A percentile compares a stretch with the other conserved stretches of the same genome.
These are phyloP conservation scores for Plectosphaerella cucumerina DNA, from an alignment of 2,329 filamentous ascomycete species.

Conservation along the genomic window DNA sequence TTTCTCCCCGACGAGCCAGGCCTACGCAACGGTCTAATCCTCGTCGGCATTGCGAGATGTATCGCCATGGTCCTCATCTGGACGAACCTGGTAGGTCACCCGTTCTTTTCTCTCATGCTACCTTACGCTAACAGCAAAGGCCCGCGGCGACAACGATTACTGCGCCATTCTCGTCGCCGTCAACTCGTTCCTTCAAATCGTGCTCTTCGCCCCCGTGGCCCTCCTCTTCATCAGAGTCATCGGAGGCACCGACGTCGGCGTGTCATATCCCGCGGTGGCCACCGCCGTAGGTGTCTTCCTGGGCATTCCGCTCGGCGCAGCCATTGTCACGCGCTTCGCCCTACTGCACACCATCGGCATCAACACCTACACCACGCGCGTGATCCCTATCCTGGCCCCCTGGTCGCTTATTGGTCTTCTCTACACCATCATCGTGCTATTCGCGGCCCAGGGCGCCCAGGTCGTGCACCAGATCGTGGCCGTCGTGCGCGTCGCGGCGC, in stretches of 20 bases:
- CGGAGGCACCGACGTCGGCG: conserved; percentile 35
- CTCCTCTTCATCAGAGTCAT: conserved; percentile 70
- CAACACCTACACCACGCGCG: conserved; percentile 57
- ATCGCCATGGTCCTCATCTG: conserved; percentile 82
- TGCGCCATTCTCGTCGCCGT: conserved; percentile 76
- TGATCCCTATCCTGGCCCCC: conserved; percentile 62
- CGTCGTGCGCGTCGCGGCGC: conserved; percentile 69
- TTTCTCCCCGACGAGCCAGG: conserved; percentile 48
- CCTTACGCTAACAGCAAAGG: conserved; percentile 22
- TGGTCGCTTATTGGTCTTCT: conserved; percentile 71
- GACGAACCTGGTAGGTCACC: conserved; percentile 49
- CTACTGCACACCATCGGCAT: conserved; percentile 49
- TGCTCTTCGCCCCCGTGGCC: conserved; percentile 66
- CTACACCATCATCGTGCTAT: conserved; percentile 75
- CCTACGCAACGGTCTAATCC: conserved; percentile 61
- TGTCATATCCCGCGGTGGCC: conserved; percentile 59
- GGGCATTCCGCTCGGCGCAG: conserved; percentile 70
- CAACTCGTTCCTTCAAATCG: conserved; percentile 72
- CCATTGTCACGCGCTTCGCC: conserved; percentile 60
- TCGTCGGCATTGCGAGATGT: conserved; percentile 79
- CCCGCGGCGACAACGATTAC: conserved; percentile 75
- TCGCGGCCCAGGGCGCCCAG: conserved; percentile 66
- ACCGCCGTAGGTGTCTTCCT: conserved; percentile 73
- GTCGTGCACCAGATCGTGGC: conserved; percentile 74
- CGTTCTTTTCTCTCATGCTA: not conserved